Evolutionary conservation across 352 stramenopile genomes (phyloP).

Genomic region (Blastocystis sp.): DNA sequence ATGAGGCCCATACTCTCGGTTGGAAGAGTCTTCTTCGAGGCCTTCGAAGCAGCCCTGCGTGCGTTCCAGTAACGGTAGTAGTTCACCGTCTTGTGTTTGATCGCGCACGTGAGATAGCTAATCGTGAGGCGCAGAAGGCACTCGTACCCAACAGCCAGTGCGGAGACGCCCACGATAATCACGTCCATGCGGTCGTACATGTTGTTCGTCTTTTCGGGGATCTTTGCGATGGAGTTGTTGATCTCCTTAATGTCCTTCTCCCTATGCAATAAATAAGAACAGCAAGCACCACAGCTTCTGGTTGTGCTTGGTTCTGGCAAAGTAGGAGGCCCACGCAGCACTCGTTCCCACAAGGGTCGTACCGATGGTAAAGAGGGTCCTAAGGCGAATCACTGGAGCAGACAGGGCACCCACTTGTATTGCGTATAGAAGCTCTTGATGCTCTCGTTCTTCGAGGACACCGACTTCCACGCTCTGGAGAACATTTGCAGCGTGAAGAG

Average conservation of each 20-base stretch:
- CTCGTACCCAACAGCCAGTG: slow-evolving; percentile 5
- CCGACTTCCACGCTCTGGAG: not conserved
- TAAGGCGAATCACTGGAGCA: not conserved
- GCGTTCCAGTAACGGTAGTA: slow-evolving; percentile 54
- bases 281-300: not conserved
- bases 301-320: slow-evolving; percentile 34
- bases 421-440: slow-evolving; percentile 1
- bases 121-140: not conserved
- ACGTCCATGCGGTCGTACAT: slow-evolving; percentile 52
- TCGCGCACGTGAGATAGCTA: slow-evolving; percentile 11
- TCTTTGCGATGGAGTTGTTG: slow-evolving; percentile 31
- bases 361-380: slow-evolving; percentile 14
- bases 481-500: slow-evolving; percentile 2
- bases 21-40: not conserved
- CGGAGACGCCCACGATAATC: slow-evolving; percentile 9
- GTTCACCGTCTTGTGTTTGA: slow-evolving; percentile 44
- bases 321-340: slow-evolving; percentile 42
- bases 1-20: not conserved
- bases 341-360: slow-evolving; percentile 30
- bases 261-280: not conserved
- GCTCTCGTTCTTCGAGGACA: slow-evolving; percentile 23
- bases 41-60: not conserved
- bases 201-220: slow-evolving; percentile 43
- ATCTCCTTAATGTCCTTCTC: slow-evolving; percentile 54
- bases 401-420: not conserved